These are phyloP conservation scores for Xylariaceae sp. DNA, from an alignment of 2,329 filamentous ascomycete genomes.

Conservation along the genomic window DNA sequence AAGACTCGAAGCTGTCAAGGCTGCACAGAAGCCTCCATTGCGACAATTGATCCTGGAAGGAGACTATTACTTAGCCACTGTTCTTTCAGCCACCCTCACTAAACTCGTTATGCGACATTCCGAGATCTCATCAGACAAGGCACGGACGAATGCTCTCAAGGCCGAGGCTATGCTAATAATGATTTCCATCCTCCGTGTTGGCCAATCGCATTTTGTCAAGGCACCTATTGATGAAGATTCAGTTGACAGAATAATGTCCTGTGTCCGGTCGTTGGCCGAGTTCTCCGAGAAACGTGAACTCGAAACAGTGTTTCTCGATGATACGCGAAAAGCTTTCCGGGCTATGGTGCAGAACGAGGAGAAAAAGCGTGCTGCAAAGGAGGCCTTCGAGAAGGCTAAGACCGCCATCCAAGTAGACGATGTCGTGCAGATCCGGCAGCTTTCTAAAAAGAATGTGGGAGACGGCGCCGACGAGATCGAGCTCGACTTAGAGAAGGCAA, in stretches of 20 bases:
- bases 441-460: constrained; percentile 84
- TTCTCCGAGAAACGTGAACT: constrained; percentile 88
- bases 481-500: constrained; percentile 89
- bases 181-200: constrained; percentile 97
- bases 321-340: constrained; percentile 93
- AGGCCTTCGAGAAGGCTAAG: constrained; percentile 90
- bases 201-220: constrained; percentile 98
- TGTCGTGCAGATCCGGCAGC: constrained; percentile 87
- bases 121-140: constrained; percentile 83
- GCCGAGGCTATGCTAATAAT: constrained; percentile 99
- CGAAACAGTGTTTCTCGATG: constrained; percentile 89
- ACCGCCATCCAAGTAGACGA: constrained; percentile 95
- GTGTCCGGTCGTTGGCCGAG: constrained; percentile 87
- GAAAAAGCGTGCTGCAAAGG: constrained; percentile 95
- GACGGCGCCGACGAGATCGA: constrained; percentile 87
- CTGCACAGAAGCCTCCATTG: constrained; percentile 92
- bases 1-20: constrained; percentile 93
- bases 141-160: constrained; percentile 88
- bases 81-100: constrained; percentile 92
- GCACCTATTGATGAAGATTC: constrained; percentile 97
- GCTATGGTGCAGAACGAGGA: constrained; percentile 97
- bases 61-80: constrained; percentile 93
- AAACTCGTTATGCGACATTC: constrained; percentile 98
- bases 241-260: constrained; percentile 97
- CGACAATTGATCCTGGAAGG: constrained; percentile 94